A percentile compares a stretch with the other conserved stretches of the same genome.
Conservation (phyloP, 345 rosid species). For the Firmiana major region DNA sequence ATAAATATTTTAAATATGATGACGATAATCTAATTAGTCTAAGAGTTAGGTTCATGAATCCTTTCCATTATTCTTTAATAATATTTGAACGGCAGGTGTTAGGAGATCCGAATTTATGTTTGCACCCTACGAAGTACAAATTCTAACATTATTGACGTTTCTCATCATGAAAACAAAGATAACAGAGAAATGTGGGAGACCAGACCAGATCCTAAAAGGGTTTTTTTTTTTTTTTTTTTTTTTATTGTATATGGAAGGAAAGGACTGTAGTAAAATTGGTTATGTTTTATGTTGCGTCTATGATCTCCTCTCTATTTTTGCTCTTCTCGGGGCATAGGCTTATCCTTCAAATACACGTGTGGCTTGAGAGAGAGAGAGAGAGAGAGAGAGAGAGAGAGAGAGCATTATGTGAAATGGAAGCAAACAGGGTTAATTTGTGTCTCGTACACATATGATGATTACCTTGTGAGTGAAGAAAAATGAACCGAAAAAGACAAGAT, state of each 20-base stretch:
- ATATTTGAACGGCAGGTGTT: neutral
- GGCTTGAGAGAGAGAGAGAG: constrained; percentile 15
- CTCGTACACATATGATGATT: constrained; percentile 38
- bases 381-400: constrained; percentile 14
- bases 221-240: too few relatives aligned
- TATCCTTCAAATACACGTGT: constrained; percentile 47
- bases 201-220: neutral
- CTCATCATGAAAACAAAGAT: constrained; percentile 6
- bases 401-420: constrained; percentile 68
- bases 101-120: neutral
- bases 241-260: neutral
- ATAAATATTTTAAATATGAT: too few relatives aligned
- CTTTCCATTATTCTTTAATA: neutral
- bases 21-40: too few relatives aligned
- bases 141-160: neutral
- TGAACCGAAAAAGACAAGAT: constrained; percentile 65
- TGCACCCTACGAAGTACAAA: neutral
- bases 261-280: constrained; percentile 4
- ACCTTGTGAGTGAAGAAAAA: constrained; percentile 88
- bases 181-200: neutral
- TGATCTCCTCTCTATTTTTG: too few relatives aligned
- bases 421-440: constrained; percentile 42
- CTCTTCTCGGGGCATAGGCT: neutral
- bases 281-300: neutral
- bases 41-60: neutral